Evolutionary conservation across 257 asterid species (phyloP).

Genomic region (Solanum sitiens): DNA sequence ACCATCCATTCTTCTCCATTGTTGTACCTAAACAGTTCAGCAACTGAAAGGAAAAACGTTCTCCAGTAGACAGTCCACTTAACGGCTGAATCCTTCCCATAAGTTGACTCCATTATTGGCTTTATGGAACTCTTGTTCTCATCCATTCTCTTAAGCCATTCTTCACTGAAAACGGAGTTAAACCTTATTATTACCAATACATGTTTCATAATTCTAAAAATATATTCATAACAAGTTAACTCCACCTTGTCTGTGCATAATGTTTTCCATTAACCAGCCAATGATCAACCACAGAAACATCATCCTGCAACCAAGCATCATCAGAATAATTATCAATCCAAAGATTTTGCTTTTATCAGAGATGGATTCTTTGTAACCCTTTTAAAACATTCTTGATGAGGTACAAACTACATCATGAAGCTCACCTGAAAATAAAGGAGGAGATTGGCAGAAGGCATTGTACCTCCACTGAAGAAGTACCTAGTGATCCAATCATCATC

Average conservation of each 20-base stretch:
- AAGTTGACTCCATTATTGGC: conserved; percentile 85
- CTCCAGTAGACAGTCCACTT: conserved; percentile 95
- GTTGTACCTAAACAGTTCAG: conserved; percentile 64
- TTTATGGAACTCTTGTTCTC: conserved; percentile 28
- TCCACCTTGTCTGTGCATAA: conserved; percentile 75
- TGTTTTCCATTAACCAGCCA: conserved; percentile 95
- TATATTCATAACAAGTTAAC: background rate
- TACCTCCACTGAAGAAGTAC: conserved; percentile 89
- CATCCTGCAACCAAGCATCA: conserved; percentile 47
- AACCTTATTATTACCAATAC: background rate
- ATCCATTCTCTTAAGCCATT: conserved; percentile 91
- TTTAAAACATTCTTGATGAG: no score
- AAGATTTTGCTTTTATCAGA: no score
- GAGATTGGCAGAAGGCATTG: conserved; percentile 84
- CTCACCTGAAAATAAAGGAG: conserved; percentile 95
- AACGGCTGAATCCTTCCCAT: conserved; percentile 74
- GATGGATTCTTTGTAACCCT: no score
- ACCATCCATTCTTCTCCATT: conserved; percentile 98
- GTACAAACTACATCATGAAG: conserved; percentile 6
- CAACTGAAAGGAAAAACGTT: conserved; percentile 84
- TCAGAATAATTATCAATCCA: background rate
- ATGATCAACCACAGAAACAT: conserved; percentile 66
- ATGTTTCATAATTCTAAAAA: background rate
- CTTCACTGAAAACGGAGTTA: conserved; percentile 48
- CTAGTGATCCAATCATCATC: conserved; percentile 95